Conservation (phyloP, 1,284 basidiomycete genomes). For the Trametes versicolor region DNA sequence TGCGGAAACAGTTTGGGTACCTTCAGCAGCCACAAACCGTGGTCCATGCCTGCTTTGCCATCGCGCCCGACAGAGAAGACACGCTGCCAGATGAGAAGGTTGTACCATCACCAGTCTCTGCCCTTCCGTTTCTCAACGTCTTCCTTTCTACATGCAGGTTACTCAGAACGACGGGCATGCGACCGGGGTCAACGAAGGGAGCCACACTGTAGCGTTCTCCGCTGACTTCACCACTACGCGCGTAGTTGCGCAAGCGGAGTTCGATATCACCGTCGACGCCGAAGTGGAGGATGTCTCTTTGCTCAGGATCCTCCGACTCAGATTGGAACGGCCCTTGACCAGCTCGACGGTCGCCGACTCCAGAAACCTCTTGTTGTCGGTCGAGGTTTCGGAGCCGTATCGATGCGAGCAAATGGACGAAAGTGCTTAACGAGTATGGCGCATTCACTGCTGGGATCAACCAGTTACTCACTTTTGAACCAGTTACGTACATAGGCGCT, state of each 20-base stretch:
- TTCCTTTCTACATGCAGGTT: neutral
- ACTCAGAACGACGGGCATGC: neutral
- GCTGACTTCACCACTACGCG: neutral
- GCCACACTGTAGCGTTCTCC: neutral
- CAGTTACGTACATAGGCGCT: too few relatives aligned
- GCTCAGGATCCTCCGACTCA: neutral
- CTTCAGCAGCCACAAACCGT: too few relatives aligned
- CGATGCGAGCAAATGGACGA: neutral
- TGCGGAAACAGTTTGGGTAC: too few relatives aligned
- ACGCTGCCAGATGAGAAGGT: too few relatives aligned
- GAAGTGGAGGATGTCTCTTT: too few relatives aligned
- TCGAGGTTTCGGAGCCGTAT: neutral
- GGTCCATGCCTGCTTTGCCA: too few relatives aligned
- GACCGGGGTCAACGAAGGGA: neutral
- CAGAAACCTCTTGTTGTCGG: neutral
- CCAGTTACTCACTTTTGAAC: too few relatives aligned
- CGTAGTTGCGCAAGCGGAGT: neutral
- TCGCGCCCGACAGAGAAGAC: too few relatives aligned
- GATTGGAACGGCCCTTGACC: neutral
- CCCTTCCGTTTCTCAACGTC: too few relatives aligned
- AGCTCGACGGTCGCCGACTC: neutral
- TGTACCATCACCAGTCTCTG: too few relatives aligned
- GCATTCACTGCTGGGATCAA: too few relatives aligned
- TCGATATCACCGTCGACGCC: neutral
- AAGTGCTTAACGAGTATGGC: too few relatives aligned